These are phyloP conservation scores for Strobilomyces echinocephalus DNA, from an alignment of 768 basidiomycete species.

Conservation along the genomic window DNA sequence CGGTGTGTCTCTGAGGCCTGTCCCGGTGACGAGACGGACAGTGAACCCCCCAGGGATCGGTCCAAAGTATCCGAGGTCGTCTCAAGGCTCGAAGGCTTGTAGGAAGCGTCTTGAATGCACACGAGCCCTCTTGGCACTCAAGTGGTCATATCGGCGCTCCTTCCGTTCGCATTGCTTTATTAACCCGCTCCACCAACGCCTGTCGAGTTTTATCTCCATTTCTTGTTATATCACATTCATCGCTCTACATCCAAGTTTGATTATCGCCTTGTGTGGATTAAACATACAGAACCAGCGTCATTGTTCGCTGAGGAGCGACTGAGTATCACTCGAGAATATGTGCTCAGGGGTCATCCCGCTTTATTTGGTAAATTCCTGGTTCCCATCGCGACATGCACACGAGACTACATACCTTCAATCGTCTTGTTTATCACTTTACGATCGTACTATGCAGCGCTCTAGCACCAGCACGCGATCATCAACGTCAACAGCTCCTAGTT, in stretches of 20 bases:
- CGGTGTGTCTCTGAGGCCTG: constrained; percentile 56
- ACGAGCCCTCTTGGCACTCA: not conserved
- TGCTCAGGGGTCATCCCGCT: too few species aligned
- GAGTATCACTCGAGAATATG: too few species aligned
- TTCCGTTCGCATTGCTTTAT: too few species aligned
- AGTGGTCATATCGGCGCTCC: too few species aligned
- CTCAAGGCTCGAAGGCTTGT: constrained; percentile 26
- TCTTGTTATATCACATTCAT: constrained; percentile 1
- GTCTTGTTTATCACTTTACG: not conserved
- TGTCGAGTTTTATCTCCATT: not conserved
- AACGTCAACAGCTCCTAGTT: constrained; percentile 17
- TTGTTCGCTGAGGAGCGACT: too few species aligned
- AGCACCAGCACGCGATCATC: constrained; percentile 29
- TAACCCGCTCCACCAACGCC: not conserved
- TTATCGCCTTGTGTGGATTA: too few species aligned
- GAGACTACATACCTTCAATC: not conserved
- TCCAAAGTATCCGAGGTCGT: constrained; percentile 43
- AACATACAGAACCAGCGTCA: too few species aligned
- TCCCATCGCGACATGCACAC: constrained; percentile 16
- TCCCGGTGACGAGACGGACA: constrained; percentile 23
- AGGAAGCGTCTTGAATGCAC: not conserved
- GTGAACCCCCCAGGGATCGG: constrained; percentile 45
- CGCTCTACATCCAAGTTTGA: constrained; percentile 2
- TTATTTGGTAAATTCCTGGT: not conserved
- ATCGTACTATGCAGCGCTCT: constrained; percentile 27